Base-by-base conservation (phyloP, 2,329 filamentous ascomycete species). In the Amauroascus niger region DNA sequence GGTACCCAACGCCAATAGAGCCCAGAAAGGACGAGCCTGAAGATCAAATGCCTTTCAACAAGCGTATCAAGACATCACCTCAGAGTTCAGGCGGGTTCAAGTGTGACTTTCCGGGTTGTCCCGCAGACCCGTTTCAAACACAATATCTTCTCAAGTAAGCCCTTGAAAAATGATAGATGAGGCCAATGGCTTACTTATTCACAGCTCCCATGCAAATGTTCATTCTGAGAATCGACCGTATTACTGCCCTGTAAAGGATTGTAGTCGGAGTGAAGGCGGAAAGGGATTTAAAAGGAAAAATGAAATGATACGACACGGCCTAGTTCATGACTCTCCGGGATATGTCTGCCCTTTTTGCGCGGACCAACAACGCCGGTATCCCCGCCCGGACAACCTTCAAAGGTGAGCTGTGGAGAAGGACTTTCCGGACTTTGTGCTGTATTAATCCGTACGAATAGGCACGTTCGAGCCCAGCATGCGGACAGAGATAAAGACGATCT, bases 321-420 rank as follows among this genome's bases (percentile, higher is more conserved):
- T 97, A 2, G 93, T 97, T 3, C 93, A 98, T 65, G 85, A 89
- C 60, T 95, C 88, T 6, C 93, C 93, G 1, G 91, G 91, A 56
- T 98, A 97, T 64, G 83, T 95, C 28, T 98, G 93, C 68, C 93
- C 93, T 0, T 97, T 96, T 66, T 98, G 93, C 68, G 87, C 88
- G 1, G 89, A 95, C 64, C 79, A 89, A 60, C 89, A 96, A 67
- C 91, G 96, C 69, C 90, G 86, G 66, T 97, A 97, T 67, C 93
- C 93, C 4, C 79, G 93, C 61, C 93, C 93, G 32, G 93, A 98
- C 68, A 97, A 97, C 74, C 74, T 98, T 53, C 91, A 96, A 74
- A 83, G 91, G 88, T 94, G 76, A 60, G 79, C 67, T 59, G 53
- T 18, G 18, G 28, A 35, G 55, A 18, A 26, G 22, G 8, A 22